A percentile compares a stretch with the other conserved stretches of the same genome.
These are phyloP conservation scores for Casuarina equisetifolia DNA, from an alignment of 306 rosid species.

Conservation along the genomic window DNA sequence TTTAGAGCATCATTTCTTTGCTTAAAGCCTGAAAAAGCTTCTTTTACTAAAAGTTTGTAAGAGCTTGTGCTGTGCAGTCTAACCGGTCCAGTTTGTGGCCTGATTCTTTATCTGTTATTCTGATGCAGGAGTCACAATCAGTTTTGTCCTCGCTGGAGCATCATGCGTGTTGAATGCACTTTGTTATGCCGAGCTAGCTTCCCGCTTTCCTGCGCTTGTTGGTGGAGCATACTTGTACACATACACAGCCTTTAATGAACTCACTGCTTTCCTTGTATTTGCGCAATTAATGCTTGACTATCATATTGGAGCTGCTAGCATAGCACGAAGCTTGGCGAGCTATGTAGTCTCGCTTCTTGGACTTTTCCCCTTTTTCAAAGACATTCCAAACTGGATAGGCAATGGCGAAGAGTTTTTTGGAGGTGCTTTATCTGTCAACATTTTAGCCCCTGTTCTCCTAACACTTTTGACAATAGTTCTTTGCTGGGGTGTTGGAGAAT, in stretches of 20 bases:
- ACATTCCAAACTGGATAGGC: constrained; percentile 88
- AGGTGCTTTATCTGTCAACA: constrained; percentile 69
- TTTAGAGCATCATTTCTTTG: background rate
- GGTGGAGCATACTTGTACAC: constrained; percentile 94
- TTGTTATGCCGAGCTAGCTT: constrained; percentile 89
- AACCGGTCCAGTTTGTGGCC: constrained; percentile 13
- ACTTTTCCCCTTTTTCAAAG: constrained; percentile 76
- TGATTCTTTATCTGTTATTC: constrained; percentile 28
- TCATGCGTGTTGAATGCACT: constrained; percentile 92
- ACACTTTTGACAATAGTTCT: constrained; percentile 69
- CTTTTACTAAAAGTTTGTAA: constrained; percentile 5
- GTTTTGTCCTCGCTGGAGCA: constrained; percentile 82
- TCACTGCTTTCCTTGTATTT: constrained; percentile 95
- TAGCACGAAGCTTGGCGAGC: constrained; percentile 89
- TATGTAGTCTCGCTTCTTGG: constrained; percentile 71
- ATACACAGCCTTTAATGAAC: constrained; percentile 89
- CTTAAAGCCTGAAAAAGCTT: background rate
- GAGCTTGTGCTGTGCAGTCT: constrained; percentile 5
- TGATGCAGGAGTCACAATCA: constrained; percentile 82
- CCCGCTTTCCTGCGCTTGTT: constrained; percentile 90
- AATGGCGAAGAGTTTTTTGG: constrained; percentile 77
- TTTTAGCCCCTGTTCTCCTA: constrained; percentile 85
- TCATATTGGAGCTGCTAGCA: constrained; percentile 98
- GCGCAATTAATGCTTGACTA: constrained; percentile 90
- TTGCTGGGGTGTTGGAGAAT: constrained; percentile 81